Evolutionary conservation across 2,329 filamentous ascomycete genomes (phyloP).

Genomic region (Boeremia exigua): DNA sequence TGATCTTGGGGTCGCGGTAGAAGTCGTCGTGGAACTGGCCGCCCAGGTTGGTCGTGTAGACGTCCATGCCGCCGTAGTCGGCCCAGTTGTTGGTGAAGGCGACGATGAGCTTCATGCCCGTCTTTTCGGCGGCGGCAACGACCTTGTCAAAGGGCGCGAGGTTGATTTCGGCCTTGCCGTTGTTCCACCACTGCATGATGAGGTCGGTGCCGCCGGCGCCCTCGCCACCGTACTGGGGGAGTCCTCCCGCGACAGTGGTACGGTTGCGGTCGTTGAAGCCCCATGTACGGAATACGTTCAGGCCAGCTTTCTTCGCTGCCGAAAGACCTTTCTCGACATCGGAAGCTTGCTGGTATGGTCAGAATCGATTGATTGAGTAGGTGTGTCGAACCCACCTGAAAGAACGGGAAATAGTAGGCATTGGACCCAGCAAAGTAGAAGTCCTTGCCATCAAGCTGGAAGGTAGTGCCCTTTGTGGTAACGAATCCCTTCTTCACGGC

Average conservation of each 20-base stretch:
- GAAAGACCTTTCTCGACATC: conserved; percentile 56
- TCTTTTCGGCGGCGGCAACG: conserved; percentile 57
- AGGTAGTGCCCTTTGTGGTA: conserved; percentile 57
- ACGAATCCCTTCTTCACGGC: conserved; percentile 52
- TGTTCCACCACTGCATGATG: conserved; percentile 54
- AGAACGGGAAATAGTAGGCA: conserved; percentile 64
- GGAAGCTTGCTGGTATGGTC: conserved; percentile 50
- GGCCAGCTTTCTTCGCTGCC: conserved; percentile 56
- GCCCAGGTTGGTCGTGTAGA: conserved; percentile 63
- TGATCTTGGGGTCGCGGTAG: conserved; percentile 57
- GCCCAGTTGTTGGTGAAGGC: conserved; percentile 66
- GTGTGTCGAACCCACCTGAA: conserved; percentile 47
- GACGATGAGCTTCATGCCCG: conserved; percentile 61
- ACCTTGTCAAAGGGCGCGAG: conserved; percentile 59
- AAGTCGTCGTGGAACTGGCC: conserved; percentile 59
- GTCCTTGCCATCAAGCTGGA: conserved; percentile 61
- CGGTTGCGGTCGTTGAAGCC: conserved; percentile 64
- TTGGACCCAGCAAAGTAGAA: conserved; percentile 66
- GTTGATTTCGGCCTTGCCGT: conserved; percentile 57
- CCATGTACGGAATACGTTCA: conserved; percentile 64
- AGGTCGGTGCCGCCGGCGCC: conserved; percentile 54
- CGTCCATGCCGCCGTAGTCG: conserved; percentile 66
- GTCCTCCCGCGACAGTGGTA: conserved; percentile 52
- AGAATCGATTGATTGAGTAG: not conserved
- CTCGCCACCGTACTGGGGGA: conserved; percentile 61